Base-by-base conservation (phyloP, 176 grass and related monocot species). In the Alopecurus myosuroides region DNA sequence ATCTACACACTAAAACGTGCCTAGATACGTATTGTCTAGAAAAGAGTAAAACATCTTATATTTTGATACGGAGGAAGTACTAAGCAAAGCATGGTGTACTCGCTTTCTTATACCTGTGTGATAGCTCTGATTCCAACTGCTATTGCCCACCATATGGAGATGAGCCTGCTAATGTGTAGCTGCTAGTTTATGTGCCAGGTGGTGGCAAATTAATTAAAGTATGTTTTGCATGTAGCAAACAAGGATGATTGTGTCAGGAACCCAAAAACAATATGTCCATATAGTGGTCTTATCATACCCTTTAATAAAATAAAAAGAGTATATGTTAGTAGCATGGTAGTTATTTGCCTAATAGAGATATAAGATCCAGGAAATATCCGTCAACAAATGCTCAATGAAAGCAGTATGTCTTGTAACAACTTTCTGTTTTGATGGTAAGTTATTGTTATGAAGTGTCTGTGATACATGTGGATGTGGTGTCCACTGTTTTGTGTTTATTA, bases 31-130 rank as follows among this genome's bases (percentile, higher is more conserved):
- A n/a, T n/a, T n/a, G n/a, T n/a, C n/a, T n/a, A n/a, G n/a, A n/a
- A n/a, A n/a, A n/a, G n/a, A n/a, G n/a, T n/a, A n/a, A n/a, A n/a
- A n/a, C n/a, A n/a, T n/a, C n/a, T n/a, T n/a, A n/a, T n/a, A n/a
- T n/a, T n/a, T n/a, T n/a, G n/a, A n/a, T n/a, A n/a, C n/a, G n/a
- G n/a, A n/a, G n/a, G n/a, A n/a, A n/a, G n/a, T n/a, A n/a, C n/a
- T n/a, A n/a, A n/a, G 39, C 56, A 81, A 35, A 37, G 55, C 40
- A 81, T 81, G 19, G 4, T 70, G 45, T 81, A 46, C 45, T 81
- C 6, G 29, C 46, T 25, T 36, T 33, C 33, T 41, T 77, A 35
- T 53, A 19, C 29, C 2, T 53, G 11, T 76, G 20, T n/a, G n/a
- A n/a, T n/a, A n/a, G n/a, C n/a, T n/a, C n/a, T n/a, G n/a, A n/a